A percentile compares a stretch with the other conserved stretches of the same genome.
These are phyloP conservation scores for Xylariaceae sp. DNA, from an alignment of 2,329 filamentous ascomycete species.

Conservation along the genomic window DNA sequence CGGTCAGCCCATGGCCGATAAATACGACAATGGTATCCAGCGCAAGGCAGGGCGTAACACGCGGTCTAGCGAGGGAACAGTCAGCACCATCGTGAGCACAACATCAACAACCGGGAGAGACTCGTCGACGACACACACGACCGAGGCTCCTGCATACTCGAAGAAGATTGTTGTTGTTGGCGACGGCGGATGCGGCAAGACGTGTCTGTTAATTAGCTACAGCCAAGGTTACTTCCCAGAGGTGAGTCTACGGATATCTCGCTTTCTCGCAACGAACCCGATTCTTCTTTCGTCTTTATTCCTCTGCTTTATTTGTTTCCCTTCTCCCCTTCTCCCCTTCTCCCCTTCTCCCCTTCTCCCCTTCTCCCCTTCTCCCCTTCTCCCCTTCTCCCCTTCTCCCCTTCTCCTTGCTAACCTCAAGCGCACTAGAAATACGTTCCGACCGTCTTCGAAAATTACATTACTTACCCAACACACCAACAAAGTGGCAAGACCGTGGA, in stretches of 20 bases:
- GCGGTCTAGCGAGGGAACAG: conserved; percentile 82
- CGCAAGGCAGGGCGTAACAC: conserved; percentile 45
- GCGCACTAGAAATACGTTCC: conserved; percentile 89
- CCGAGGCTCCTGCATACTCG: conserved; percentile 86
- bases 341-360: too few relatives aligned
- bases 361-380: not conserved
- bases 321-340: too few relatives aligned
- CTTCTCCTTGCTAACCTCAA: conserved; percentile 1
- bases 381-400: not conserved
- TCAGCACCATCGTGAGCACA: conserved; percentile 77
- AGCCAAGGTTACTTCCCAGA: conserved; percentile 98
- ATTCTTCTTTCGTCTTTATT: not conserved
- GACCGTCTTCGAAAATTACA: conserved; percentile 99
- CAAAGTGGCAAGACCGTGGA: conserved; percentile 91
- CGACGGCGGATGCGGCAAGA: conserved; percentile 97
- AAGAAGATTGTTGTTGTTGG: conserved; percentile 99
- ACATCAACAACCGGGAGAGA: conserved; percentile 69
- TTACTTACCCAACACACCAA: conserved; percentile 89
- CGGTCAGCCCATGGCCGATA: conserved; percentile 35
- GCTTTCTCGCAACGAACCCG: conserved; percentile 6
- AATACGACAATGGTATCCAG: conserved; percentile 39
- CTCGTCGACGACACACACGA: conserved; percentile 78
- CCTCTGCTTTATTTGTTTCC: not conserved
- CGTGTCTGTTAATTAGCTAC: conserved; percentile 96
- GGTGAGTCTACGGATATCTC: conserved; percentile 50